Conservation (phyloP, 2,329 filamentous ascomycete species). For the Cladophialophora psammophila region DNA sequence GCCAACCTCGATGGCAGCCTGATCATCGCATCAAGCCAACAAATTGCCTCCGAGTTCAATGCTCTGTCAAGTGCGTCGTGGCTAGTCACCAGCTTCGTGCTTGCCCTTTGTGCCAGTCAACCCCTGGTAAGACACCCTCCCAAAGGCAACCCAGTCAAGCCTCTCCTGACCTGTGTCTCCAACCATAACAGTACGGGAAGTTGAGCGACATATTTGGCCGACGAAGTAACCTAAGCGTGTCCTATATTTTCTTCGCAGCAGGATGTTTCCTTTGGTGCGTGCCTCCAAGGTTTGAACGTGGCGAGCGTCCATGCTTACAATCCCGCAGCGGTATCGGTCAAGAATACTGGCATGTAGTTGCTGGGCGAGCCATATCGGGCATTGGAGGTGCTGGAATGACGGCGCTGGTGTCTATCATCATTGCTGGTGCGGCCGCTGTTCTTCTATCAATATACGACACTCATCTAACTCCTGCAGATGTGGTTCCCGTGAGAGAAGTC, state of each 20-base stretch:
- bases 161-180: conserved; percentile 46
- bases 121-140: conserved; percentile 49
- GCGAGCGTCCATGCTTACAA: background rate
- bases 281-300: background rate
- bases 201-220: conserved; percentile 56
- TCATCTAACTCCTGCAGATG: conserved; percentile 43
- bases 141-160: background rate
- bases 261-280: conserved; percentile 49
- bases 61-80: conserved; percentile 52
- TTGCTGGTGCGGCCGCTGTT: conserved; percentile 38
- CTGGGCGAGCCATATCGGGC: conserved; percentile 52
- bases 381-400: conserved; percentile 56
- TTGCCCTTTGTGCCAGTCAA: conserved; percentile 53
- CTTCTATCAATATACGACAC: background rate
- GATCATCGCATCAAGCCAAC: conserved; percentile 70
- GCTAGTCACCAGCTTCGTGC: conserved; percentile 55
- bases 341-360: conserved; percentile 50
- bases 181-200: conserved; percentile 48
- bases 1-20: conserved; percentile 70
- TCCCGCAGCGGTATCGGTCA: conserved; percentile 47
- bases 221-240: conserved; percentile 49
- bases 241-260: conserved; percentile 52
- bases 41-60: conserved; percentile 57
- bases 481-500: conserved; percentile 58
- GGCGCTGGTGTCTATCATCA: conserved; percentile 56